Base-by-base conservation (phyloP, 352 stramenopile genomes). In the Phytopythium helicoides region DNA sequence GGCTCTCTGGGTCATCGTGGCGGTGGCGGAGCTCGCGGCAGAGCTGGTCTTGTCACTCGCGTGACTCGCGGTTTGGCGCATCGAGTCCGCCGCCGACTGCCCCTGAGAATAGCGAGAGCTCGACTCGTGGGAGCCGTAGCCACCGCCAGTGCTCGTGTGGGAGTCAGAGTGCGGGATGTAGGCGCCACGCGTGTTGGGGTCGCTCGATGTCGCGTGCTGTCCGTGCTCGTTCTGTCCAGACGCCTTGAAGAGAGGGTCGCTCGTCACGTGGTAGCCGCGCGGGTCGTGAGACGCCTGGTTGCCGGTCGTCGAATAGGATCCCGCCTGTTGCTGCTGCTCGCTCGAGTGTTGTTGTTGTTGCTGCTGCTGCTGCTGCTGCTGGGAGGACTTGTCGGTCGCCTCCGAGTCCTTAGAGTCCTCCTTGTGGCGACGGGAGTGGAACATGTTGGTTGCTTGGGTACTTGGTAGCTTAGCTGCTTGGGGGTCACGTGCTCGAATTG, bases 391-490 rank as follows among this genome's bases (percentile, higher is more conserved):
- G 21, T 47, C 40, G 22, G 12, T 15, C 11, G 40, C 10, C 40
- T 47, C 7, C 40, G 21, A 21, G 22, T 44, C 38, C 38, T 44
- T 41, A 18, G 23, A 18, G 15, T 45, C 6, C 7, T 47, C 33
- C 40, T 47, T 47, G 40, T 33, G 21, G 40, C 21, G 40, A 19
- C n/a, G 14, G 40, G 33, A 47, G 40, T 47, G 40, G 40, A 47
- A 47, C 40, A 47, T 47, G 12, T 15, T 26, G 18, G 18, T 3
- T 33, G n/a, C n/a, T n/a, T n/a, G n/a, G n/a, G n/a, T n/a, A n/a
- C n/a, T n/a, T n/a, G n/a, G n/a, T n/a, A n/a, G n/a, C n/a, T n/a
- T n/a, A n/a, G n/a, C n/a, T n/a, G n/a, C n/a, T n/a, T n/a, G n/a
- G n/a, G n/a, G n/a, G n/a, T n/a, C n/a, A n/a, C n/a, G n/a, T n/a